Base-by-base conservation (phyloP, 1,284 basidiomycete species). In the Moesziomyces globuligerus region DNA sequence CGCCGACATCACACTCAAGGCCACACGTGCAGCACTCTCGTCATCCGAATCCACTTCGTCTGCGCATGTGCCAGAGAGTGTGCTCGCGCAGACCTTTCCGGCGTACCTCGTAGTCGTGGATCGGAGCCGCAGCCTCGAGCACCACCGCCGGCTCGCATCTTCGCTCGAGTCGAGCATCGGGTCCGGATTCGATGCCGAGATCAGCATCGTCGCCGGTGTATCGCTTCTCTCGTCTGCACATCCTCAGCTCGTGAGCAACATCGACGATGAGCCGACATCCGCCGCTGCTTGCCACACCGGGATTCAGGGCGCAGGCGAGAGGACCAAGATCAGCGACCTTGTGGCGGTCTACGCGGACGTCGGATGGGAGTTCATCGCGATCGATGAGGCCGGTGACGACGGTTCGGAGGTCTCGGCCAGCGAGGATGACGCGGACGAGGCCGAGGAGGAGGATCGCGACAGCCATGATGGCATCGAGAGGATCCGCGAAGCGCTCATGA, bases 301-400 rank as follows among this genome's bases (percentile, higher is more conserved):
- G n/a, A 7, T 15, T 13, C 36, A 36, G 9, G 24, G 28, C 0
- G 6, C 24, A 2, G 32, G 46, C 32, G 32, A 34, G 2, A 17
- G 13, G 2, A 49, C 62, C n/a, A 56, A 53, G 36, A 59, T 37
- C 7, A 58, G 57, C 26, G 75, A 75, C 20, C 61, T 78, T 1
- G 51, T 55, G 4, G 64, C 66, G 8, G 61, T 78, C 32, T 78
- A 77, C 26, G 66, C 75, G 8, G 66, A 73, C 23, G 43, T 53
- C 17, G 76, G 76, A 5, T 78, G 76, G 76, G 76, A 78, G 25
- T 78, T 66, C 51, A 61, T 78, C 45, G 65, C 60, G 13, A 55
- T 68, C 18, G 74, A 62, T n/a, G 71, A 70, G 17, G 37, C 56
- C 3, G 52, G 59, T 15, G 61, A 10, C 4, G 50, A 50, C 5